phyloP scores from a whole-genome alignment of 805 yeast species.

The Isabelozyma gotoi region DNA sequence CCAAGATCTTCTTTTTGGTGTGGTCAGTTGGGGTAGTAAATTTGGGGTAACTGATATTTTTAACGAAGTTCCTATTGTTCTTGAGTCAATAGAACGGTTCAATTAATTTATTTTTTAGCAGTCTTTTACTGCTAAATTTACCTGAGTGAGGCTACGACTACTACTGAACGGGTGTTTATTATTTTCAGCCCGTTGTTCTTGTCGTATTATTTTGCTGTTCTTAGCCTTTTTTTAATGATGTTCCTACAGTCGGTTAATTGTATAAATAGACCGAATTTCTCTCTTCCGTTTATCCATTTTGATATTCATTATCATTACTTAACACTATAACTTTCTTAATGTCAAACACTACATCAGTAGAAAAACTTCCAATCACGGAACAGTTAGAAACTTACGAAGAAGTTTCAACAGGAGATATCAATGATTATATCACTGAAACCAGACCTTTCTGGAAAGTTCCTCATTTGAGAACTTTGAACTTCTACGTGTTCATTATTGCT shows the following conservation, averaged over 20 bases:
- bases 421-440: conserved; percentile 14
- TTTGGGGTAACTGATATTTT: not conserved
- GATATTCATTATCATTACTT: not conserved
- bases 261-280: not conserved
- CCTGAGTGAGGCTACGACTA: too few relatives aligned
- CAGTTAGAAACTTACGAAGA: not conserved
- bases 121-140: too few relatives aligned
- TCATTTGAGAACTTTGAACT: conserved; percentile 38
- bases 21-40: not conserved
- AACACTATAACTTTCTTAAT: not conserved
- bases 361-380: not conserved
- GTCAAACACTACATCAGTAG: not conserved
- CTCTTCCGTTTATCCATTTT: not conserved
- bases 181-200: too few relatives aligned
- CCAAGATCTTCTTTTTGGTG: too few relatives aligned
- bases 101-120: too few relatives aligned
- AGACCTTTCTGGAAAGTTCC: conserved; percentile 33
- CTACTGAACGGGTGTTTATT: too few relatives aligned
- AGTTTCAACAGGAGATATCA: conserved; percentile 8
- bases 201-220: too few relatives aligned
- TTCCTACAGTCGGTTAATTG: too few relatives aligned
- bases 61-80: too few relatives aligned
- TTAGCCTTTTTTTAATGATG: too few relatives aligned
- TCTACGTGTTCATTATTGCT: conserved; percentile 39
- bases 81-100: too few relatives aligned